Base-by-base conservation (phyloP, 345 rosid genomes). In the Citrus glauca region DNA sequence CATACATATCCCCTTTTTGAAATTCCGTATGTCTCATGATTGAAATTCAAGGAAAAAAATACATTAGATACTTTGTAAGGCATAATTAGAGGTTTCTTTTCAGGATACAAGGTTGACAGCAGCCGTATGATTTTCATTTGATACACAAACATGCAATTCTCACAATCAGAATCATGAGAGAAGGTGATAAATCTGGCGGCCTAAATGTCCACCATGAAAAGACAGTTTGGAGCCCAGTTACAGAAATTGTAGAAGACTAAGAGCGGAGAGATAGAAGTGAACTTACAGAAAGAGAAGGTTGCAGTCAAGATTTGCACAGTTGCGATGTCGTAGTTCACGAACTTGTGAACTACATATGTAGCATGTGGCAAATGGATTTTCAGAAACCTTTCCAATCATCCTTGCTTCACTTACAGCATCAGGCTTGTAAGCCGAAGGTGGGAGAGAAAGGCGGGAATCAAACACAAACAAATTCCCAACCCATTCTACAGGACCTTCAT, bases 221-320 rank as follows among this genome's bases (percentile, higher is more conserved):
- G 66, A 22, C 22, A 10, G 30, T 27, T 16, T 7, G 45, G 19
- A 76, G 22, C 3, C 1, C 5, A 2, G 27, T 61, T 27, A 38
- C 5, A 37, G 1, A 75, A 62, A 7, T 19, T 5, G 71, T 7
- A 40, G 30, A 77, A 66, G 24, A 61, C 38, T 27, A 70, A 53
- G 55, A 61, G 61, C 33, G 32, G 50, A 11, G 40, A 40, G 56
- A 20, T 17, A 56, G 27, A 17, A 75, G 66, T 50, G 42, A 55
- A 90, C 98, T 91, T 77, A 95, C 98, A 93, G 86, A 77, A 89
- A 91, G 70, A 95, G 98, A 55, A 79, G 86, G 89, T 95, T 95
- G 86, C 98, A 95, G 84, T 95, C 95, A 59, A 91, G 85, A 88
- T 95, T 95, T 56, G 98, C 97, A 85, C 98, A 95, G 84, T 95